phyloP scores from a whole-genome alignment of 768 basidiomycete species.

The Xerocomellus amylosporus region DNA sequence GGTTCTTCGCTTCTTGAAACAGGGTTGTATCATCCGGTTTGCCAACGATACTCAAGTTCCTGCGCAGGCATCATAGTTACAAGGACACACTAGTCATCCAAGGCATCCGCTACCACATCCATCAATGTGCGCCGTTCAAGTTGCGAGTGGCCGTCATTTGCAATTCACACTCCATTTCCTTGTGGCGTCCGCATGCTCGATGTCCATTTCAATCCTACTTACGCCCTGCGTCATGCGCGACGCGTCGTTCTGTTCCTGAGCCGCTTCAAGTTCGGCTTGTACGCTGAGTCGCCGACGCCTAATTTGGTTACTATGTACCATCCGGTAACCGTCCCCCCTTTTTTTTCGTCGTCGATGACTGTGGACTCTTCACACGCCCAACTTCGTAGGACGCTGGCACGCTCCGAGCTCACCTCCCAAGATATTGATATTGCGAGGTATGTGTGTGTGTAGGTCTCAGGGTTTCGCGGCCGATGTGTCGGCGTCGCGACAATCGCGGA shows the following conservation, averaged over 20 bases:
- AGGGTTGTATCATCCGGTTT: neutral
- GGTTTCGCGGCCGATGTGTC: neutral
- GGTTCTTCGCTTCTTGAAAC: neutral
- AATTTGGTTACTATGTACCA: neutral
- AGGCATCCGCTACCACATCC: neutral
- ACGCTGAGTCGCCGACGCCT: no score
- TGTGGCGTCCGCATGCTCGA: neutral
- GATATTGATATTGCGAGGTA: neutral
- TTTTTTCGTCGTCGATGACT: neutral
- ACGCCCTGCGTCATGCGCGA: neutral
- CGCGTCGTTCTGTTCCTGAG: neutral
- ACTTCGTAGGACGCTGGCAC: no score
- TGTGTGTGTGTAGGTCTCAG: neutral
- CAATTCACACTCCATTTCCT: neutral
- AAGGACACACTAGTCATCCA: neutral
- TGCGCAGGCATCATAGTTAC: neutral
- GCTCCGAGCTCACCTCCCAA: neutral
- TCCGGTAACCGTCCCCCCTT: no score
- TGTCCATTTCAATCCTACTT: neutral
- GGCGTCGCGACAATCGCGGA: neutral
- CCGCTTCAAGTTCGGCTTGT: neutral
- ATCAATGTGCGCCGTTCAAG: neutral
- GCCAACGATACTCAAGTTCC: neutral
- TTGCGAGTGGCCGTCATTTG: neutral
- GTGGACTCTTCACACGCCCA: neutral